Conservation (phyloP, 495 filamentous ascomycete genomes). For the Glarea lozoyensis region DNA sequence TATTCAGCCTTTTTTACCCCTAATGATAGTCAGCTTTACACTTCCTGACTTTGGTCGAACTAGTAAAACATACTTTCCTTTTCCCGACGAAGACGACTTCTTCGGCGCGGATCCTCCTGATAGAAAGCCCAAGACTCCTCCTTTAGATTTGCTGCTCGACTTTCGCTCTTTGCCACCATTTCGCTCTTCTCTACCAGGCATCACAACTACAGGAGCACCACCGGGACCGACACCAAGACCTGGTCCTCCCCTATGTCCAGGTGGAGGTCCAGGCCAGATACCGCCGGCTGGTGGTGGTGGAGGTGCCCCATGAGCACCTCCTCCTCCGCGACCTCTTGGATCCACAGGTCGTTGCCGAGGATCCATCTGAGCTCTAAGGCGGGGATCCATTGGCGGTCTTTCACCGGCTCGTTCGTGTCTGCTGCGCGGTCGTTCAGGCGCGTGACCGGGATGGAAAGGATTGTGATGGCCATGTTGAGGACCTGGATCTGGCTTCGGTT, state of each 20-base stretch:
- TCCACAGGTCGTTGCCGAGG: not conserved
- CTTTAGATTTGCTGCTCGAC: not conserved
- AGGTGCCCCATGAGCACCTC: too few relatives aligned
- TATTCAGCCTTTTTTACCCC: slow-evolving; percentile 9
- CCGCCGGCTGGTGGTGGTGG: not conserved
- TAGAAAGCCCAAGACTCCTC: slow-evolving; percentile 3
- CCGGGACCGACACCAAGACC: not conserved
- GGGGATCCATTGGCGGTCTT: not conserved
- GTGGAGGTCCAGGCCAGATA: slow-evolving; percentile 3
- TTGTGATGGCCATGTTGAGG: not conserved
- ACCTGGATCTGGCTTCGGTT: slow-evolving; percentile 2
- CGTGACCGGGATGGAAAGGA: not conserved
- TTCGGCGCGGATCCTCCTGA: too few relatives aligned
- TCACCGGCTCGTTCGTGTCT: not conserved
- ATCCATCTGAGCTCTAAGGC: not conserved
- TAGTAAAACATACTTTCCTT: not conserved
- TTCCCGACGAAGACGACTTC: slow-evolving; percentile 6
- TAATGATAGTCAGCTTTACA: not conserved
- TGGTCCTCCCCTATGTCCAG: not conserved
- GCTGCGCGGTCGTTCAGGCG: slow-evolving; percentile 2
- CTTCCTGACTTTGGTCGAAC: too few relatives aligned
- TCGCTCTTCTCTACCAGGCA: too few relatives aligned
- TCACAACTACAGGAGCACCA: not conserved
- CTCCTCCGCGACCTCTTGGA: not conserved
- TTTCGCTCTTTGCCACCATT: too few relatives aligned